These are phyloP conservation scores for Chlorencoelia australis DNA, from an alignment of 2,329 filamentous ascomycete genomes.

Conservation along the genomic window DNA sequence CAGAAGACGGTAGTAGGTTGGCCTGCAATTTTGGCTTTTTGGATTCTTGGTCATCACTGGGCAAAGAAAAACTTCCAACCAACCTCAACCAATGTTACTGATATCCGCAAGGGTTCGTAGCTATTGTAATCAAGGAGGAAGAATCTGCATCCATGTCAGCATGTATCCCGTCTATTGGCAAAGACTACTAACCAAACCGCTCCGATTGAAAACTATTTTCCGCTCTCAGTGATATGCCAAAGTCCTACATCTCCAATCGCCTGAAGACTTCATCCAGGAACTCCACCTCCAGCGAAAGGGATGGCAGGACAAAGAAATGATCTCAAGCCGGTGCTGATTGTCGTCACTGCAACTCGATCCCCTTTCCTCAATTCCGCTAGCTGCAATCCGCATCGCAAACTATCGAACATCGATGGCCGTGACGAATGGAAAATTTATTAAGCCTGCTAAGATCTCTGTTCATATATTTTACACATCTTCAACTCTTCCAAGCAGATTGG, in stretches of 20 bases:
- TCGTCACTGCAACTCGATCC: constrained; percentile 21
- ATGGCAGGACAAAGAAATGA: constrained; percentile 11
- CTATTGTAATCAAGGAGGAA: constrained; percentile 2
- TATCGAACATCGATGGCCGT: constrained; percentile 5
- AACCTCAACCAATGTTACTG: constrained; percentile 9
- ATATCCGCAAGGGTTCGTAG: constrained; percentile 5
- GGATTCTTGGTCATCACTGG: constrained; percentile 30
- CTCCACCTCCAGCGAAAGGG: constrained; percentile 12
- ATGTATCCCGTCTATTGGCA: background rate
- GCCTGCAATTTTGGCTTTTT: constrained; percentile 32
- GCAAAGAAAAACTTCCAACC: constrained; percentile 13
- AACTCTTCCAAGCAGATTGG: constrained; percentile 15
- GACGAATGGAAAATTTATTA: background rate
- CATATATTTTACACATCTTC: constrained; percentile 25
- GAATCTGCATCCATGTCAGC: constrained; percentile 12
- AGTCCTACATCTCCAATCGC: constrained; percentile 8
- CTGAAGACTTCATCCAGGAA: too few species aligned
- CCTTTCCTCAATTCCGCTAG: background rate
- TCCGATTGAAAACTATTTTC: constrained; percentile 32
- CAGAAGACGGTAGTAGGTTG: constrained; percentile 22
- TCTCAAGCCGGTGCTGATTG: constrained; percentile 25
- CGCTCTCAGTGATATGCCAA: constrained; percentile 19
- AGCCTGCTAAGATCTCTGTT: constrained; percentile 30
- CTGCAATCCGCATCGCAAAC: constrained; percentile 5
- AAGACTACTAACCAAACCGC: constrained; percentile 20